Percentiles rank a stretch among this genome's conserved stretches.
Evolutionary conservation across 805 yeast genomes (phyloP).

Genomic region (Dipodascus albidus): DNA sequence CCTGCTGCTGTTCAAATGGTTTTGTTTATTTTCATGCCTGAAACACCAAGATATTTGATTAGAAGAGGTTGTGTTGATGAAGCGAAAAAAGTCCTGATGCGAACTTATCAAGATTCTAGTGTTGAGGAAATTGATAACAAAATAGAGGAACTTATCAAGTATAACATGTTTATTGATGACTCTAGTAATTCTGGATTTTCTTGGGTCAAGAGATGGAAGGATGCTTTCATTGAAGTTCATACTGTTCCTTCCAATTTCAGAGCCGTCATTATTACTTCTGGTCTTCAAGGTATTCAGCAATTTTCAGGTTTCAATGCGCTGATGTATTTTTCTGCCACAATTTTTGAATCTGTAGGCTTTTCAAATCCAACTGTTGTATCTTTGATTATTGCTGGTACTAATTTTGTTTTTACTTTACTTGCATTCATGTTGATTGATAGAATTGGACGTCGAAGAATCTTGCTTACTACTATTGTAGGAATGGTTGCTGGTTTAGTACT

Average conservation of each 20-base stretch:
- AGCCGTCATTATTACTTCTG: conserved; percentile 84
- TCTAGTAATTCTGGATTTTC: conserved; percentile 9
- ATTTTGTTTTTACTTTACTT: conserved; percentile 73
- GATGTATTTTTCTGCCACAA: conserved; percentile 90
- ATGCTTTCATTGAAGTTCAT: conserved; percentile 22
- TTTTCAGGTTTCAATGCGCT: conserved; percentile 93
- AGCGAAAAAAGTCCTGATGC: conserved; percentile 56
- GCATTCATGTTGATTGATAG: conserved; percentile 82
- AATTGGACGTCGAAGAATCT: conserved; percentile 78
- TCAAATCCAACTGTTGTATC: conserved; percentile 88
- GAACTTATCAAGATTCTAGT: conserved; percentile 52
- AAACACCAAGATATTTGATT: conserved; percentile 85
- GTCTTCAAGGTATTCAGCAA: conserved; percentile 92
- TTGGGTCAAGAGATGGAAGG: conserved; percentile 5
- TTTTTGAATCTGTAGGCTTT: conserved; percentile 86
- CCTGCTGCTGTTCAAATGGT: conserved; percentile 74
- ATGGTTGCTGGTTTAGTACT: conserved; percentile 68
- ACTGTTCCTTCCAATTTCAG: conserved; percentile 52
- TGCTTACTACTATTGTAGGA: conserved; percentile 72
- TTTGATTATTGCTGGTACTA: conserved; percentile 86
- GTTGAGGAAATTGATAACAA: conserved; percentile 54
- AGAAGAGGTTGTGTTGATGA: conserved; percentile 51
- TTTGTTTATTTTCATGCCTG: conserved; percentile 80
- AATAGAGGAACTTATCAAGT: conserved; percentile 48
- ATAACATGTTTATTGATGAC: conserved; percentile 6